Evolutionary conservation across 2,329 filamentous ascomycete species (phyloP).

Genomic region (Ophiostoma triangulosporum): DNA sequence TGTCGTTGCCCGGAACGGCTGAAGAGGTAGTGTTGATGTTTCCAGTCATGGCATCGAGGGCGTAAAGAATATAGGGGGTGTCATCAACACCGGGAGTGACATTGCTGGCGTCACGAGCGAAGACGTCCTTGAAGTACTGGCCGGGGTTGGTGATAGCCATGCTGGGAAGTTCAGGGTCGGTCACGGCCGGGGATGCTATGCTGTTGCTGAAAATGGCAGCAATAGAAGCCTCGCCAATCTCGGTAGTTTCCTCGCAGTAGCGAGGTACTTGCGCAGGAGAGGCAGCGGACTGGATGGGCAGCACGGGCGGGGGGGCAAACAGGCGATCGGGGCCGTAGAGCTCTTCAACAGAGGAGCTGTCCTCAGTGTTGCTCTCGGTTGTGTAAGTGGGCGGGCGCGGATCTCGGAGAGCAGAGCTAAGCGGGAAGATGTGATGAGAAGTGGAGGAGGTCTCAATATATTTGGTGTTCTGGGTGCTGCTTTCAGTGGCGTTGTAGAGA

Average conservation of each 20-base stretch:
- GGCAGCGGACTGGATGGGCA: background rate
- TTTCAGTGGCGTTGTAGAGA: background rate
- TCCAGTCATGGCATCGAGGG: constrained; percentile 73
- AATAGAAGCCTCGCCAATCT: background rate
- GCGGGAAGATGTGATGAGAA: background rate
- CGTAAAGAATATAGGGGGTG: constrained; percentile 77
- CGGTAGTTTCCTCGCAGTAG: background rate
- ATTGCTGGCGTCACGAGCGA: constrained; percentile 34
- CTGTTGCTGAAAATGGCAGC: constrained; percentile 1
- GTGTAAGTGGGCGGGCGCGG: constrained; percentile 25
- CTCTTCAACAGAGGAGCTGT: constrained; percentile 25
- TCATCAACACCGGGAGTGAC: constrained; percentile 72
- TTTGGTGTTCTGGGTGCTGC: constrained; percentile 1
- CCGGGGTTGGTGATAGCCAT: constrained; percentile 7
- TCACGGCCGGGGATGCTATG: background rate
- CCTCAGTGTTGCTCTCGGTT: constrained; percentile 15
- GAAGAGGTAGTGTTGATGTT: constrained; percentile 24
- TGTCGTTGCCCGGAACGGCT: constrained; percentile 29
- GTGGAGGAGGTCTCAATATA: constrained; percentile 13
- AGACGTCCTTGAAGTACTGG: constrained; percentile 35
- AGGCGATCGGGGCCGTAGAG: constrained; percentile 31
- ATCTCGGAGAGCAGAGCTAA: constrained; percentile 19
- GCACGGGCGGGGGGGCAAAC: constrained; percentile 19
- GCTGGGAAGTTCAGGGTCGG: background rate
- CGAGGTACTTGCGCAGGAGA: background rate